phyloP scores from a whole-genome alignment of 768 basidiomycete genomes.

The Serendipita indica region DNA sequence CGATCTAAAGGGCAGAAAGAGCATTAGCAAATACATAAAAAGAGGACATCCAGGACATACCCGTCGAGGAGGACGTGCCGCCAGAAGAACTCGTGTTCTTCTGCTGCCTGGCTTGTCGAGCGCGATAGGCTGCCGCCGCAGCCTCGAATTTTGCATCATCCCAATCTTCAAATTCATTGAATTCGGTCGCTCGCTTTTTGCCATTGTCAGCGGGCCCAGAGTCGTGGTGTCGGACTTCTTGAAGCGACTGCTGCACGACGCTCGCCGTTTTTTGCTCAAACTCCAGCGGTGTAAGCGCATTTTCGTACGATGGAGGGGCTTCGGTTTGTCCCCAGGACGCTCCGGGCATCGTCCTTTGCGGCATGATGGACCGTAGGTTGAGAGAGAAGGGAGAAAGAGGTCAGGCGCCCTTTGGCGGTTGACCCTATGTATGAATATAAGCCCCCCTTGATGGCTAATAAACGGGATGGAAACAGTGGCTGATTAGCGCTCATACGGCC shows the following conservation, averaged over 20 bases:
- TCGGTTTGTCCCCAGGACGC: neutral
- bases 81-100: neutral
- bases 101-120: neutral
- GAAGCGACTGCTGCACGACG: neutral
- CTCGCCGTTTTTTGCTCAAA: neutral
- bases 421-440: neutral
- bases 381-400: neutral
- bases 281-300: neutral
- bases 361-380: neutral
- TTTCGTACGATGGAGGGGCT: conserved; percentile 1
- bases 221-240: neutral
- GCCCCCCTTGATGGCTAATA: too few relatives aligned
- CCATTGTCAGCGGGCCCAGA: neutral
- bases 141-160: conserved; percentile 8
- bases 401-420: neutral
- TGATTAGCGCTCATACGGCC: too few relatives aligned
- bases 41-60: neutral
- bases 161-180: conserved; percentile 7
- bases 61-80: neutral
- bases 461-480: too few relatives aligned
- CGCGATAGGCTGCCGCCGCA: conserved; percentile 7
- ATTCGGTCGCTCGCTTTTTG: neutral
- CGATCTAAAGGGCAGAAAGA: neutral
- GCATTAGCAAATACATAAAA: neutral
- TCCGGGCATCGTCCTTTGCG: neutral